These are phyloP conservation scores for Chondrostereum purpureum DNA, from an alignment of 1,284 basidiomycete species.

Conservation along the genomic window DNA sequence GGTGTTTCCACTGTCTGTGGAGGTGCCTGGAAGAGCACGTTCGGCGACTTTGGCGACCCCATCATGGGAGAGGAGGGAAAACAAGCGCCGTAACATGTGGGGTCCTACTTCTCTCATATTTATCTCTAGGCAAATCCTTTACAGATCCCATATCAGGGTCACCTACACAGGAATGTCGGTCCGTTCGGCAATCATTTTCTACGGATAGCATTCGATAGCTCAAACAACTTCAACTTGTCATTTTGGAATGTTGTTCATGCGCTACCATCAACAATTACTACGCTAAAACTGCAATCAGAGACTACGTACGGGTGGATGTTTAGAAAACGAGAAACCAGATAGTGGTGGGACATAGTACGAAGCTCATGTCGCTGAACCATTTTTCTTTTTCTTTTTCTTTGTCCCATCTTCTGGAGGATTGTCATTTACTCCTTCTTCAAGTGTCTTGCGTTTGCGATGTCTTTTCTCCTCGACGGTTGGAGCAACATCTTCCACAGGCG, in stretches of 20 bases:
- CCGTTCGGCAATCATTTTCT: no score
- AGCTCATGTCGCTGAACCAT: not conserved
- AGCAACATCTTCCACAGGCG: constrained; percentile 68
- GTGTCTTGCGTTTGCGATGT: constrained; percentile 39
- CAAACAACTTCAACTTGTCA: no score
- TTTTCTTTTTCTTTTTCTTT: constrained; percentile 15
- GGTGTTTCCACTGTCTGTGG: not conserved
- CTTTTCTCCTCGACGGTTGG: constrained; percentile 76
- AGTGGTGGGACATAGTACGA: not conserved
- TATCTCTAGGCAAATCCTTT: no score
- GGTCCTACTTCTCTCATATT: no score
- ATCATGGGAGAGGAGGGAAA: not conserved
- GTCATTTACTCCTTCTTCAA: constrained; percentile 15
- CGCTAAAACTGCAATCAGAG: no score
- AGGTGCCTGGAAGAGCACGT: constrained; percentile 5
- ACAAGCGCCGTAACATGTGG: no score
- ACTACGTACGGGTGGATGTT: not conserved
- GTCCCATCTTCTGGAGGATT: constrained; percentile 11
- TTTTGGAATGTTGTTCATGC: no score
- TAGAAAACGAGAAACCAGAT: not conserved
- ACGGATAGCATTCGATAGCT: no score
- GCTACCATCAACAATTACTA: no score
- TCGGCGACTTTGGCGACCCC: not conserved
- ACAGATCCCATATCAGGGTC: no score
- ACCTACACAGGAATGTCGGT: no score